Evolutionary conservation across 1,139 yeast species (phyloP).

Genomic region (Saccharomyces uvarum): DNA sequence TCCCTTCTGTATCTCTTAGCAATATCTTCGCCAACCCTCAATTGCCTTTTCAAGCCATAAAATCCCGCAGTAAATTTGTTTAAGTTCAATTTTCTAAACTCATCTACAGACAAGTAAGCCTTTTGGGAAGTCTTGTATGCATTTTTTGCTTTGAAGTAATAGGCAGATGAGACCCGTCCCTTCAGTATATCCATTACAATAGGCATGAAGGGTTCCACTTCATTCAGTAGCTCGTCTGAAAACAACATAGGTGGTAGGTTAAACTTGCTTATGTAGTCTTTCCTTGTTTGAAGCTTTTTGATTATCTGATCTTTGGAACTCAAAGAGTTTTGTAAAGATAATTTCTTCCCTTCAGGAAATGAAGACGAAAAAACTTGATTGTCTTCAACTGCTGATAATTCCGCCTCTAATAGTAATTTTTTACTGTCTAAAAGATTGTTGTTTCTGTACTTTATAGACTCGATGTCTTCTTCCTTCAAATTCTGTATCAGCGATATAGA

Average conservation of each 20-base stretch:
- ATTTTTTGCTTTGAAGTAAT: conserved; percentile 42
- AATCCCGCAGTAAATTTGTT: conserved; percentile 50
- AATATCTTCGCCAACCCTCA: conserved; percentile 40
- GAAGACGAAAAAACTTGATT: background rate
- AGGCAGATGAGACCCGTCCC: conserved; percentile 41
- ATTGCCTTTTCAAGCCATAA: conserved; percentile 53
- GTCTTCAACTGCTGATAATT: conserved; percentile 1
- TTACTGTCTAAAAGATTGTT: background rate
- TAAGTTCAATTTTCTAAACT: conserved; percentile 44
- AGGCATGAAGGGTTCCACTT: conserved; percentile 32
- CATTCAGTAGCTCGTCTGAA: conserved; percentile 23
- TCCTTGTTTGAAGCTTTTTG: background rate
- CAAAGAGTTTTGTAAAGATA: background rate
- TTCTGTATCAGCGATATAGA: conserved; percentile 7
- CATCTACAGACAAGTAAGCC: conserved; percentile 42
- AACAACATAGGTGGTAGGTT: conserved; percentile 19
- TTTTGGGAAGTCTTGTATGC: conserved; percentile 36
- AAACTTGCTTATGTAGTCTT: conserved; percentile 6
- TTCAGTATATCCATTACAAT: conserved; percentile 39
- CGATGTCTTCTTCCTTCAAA: conserved; percentile 8
- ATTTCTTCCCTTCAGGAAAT: background rate
- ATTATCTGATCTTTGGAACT: background rate
- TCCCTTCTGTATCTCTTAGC: conserved; percentile 29
- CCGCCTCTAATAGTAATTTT: conserved; percentile 5
- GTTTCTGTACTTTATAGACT: conserved; percentile 5